Base-by-base conservation (phyloP, 2,329 filamentous ascomycete species). In the Aspergillus udagawae region DNA sequence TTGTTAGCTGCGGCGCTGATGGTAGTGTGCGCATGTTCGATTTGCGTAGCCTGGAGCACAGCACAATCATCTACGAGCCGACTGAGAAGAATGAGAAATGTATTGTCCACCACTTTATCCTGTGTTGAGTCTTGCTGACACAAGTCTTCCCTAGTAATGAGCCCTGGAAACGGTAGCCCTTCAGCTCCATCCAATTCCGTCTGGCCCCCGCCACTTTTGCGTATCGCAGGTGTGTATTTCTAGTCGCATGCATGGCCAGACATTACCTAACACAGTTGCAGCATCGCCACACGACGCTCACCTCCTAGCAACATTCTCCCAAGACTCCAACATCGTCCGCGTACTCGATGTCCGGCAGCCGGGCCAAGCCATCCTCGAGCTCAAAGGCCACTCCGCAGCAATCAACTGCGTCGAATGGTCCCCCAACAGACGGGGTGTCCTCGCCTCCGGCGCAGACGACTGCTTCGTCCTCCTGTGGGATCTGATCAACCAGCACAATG, bases 21-120 rank as follows among this genome's bases (percentile, higher is more conserved):
- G 94, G 94, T 42, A 97, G 93, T 73, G 94, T 99, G 27, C 86
- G 94, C 66, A 99, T 99, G 94, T 99, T 99, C 75, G 94, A 99
- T 75, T 80, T 99, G 60, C 86, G 94, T 70, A 97, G 93, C 73
- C 79, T 99, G 53, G 94, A 99, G 73, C 94, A 99, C 74, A 97
- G 92, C 64, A 99, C 94, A 52, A 99, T 99, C 73, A 99, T 99
- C 63, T 99, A 99, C 73, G 94, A 99, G 75, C 94, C 94, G 4
- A 93, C 91, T 0, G 89, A 92, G 64, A 97, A 97, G 77, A 87
- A 88, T 23, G 80, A 82, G 52, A 79, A 77, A 80, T 83, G 89
- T 91, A 79, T 63, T 47, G 78, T 70, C 8, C 48, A 27, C 29
- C 29, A 44, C 5, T 8, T 12, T 51, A 23, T 28, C 3, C 5